These are phyloP conservation scores for Trebouxia gelatinosa DNA, from an alignment of 163 green algal genomes.

Conservation along the genomic window DNA sequence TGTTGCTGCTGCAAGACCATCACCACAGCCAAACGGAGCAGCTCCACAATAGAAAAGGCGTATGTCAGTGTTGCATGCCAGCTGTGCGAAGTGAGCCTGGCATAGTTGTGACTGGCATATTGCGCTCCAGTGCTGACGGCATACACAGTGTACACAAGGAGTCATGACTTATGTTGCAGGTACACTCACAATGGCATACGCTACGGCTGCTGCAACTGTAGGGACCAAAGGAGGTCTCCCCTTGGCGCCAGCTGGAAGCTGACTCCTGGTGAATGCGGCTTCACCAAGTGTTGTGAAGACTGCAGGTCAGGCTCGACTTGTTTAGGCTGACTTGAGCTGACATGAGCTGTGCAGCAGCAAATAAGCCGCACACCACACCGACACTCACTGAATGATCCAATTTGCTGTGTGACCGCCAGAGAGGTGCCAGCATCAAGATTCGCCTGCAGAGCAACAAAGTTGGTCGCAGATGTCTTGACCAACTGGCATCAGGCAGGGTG, in stretches of 20 bases:
- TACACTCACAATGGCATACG: slow-evolving; percentile 3
- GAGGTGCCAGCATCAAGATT: slow-evolving; percentile 17
- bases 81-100: too few relatives aligned
- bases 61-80: not conserved
- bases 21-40: too few relatives aligned
- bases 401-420: slow-evolving; percentile 33
- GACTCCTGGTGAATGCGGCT: slow-evolving; percentile 21
- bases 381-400: slow-evolving; percentile 28
- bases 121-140: too few relatives aligned
- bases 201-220: not conserved
- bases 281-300: slow-evolving; percentile 30
- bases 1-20: too few relatives aligned
- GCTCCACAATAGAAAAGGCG: not conserved
- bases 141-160: too few relatives aligned
- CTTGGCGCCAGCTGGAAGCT: slow-evolving; percentile 15
- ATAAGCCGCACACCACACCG: not conserved
- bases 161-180: too few relatives aligned
- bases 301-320: slow-evolving; percentile 7
- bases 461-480: too few relatives aligned
- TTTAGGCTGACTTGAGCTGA: not conserved
- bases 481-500: too few relatives aligned
- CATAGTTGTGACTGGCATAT: not conserved
- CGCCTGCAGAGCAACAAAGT: not conserved
- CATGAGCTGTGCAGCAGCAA: not conserved
- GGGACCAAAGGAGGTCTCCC: slow-evolving; percentile 12